Percentiles rank a stretch among this genome's conserved stretches.
phyloP scores from a whole-genome alignment of 2,329 filamentous ascomycete genomes.

The Cercospora nicotianae region DNA sequence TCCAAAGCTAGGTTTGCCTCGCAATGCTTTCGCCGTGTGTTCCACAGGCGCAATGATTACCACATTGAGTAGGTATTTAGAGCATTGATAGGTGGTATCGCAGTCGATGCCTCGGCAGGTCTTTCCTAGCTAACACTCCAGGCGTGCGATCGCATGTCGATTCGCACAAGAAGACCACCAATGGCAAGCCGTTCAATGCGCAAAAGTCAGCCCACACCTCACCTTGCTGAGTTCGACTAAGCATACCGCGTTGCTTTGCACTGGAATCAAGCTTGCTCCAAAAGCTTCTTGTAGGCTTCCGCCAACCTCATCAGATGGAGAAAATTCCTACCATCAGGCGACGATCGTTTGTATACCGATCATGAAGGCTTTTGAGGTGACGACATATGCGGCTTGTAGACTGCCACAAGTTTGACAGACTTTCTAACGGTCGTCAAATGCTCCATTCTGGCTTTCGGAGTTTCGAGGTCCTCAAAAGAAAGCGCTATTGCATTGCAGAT shows the following conservation, averaged over 20 bases:
- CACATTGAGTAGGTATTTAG: slow-evolving; percentile 4
- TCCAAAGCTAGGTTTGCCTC: background rate
- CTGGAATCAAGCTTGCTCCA: slow-evolving; percentile 5
- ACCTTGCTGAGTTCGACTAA: background rate
- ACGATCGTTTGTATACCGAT: background rate
- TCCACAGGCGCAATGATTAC: slow-evolving; percentile 9
- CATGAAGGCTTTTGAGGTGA: too few relatives aligned
- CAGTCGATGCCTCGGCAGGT: slow-evolving; percentile 12
- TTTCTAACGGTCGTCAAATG: too few relatives aligned
- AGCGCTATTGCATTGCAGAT: background rate
- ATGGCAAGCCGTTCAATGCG: background rate
- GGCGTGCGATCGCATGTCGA: slow-evolving; percentile 12
- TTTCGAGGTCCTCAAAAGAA: too few relatives aligned
- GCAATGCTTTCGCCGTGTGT: background rate
- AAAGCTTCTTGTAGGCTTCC: slow-evolving; percentile 8
- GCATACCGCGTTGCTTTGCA: background rate
- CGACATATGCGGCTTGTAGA: background rate
- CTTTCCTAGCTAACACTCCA: background rate
- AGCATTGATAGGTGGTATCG: background rate
- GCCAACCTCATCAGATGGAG: background rate
- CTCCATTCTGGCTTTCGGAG: too few relatives aligned
- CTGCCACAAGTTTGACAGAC: too few relatives aligned
- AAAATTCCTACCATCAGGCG: background rate
- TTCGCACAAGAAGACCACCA: background rate
- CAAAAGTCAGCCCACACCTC: slow-evolving; percentile 3